phyloP scores from a whole-genome alignment of 805 yeast genomes.

The Wickerhamomyces subpelliculosus region DNA sequence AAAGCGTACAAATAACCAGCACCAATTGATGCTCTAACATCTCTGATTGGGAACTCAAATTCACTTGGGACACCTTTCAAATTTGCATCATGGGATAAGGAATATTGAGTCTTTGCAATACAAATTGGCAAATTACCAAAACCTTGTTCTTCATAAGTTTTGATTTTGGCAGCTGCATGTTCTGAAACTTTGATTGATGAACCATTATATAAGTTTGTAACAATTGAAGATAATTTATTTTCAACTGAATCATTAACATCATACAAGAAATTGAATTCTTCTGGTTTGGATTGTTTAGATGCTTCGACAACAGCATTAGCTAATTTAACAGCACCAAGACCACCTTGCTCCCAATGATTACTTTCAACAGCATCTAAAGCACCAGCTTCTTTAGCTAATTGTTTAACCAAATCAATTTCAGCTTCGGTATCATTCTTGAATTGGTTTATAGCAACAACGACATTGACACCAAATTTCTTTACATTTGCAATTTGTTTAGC shows the following conservation, averaged over 20 bases:
- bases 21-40: slow-evolving; percentile 70
- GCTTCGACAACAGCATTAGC: slow-evolving; percentile 67
- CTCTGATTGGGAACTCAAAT: slow-evolving; percentile 75
- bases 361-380: slow-evolving; percentile 74
- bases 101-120: slow-evolving; percentile 82
- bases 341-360: slow-evolving; percentile 87
- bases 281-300: slow-evolving; percentile 36
- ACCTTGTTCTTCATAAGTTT: slow-evolving; percentile 64
- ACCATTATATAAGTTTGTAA: slow-evolving; percentile 75
- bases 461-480: slow-evolving; percentile 65
- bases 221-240: slow-evolving; percentile 60
- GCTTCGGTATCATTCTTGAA: slow-evolving; percentile 65
- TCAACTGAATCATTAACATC: slow-evolving; percentile 58
- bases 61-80: slow-evolving; percentile 81
- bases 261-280: slow-evolving; percentile 48
- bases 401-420: slow-evolving; percentile 62
- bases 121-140: slow-evolving; percentile 75
- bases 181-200: slow-evolving; percentile 61
- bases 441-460: slow-evolving; percentile 76
- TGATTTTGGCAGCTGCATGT: slow-evolving; percentile 64
- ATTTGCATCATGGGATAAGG: slow-evolving; percentile 75
- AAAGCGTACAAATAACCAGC: slow-evolving; percentile 81
- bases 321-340: slow-evolving; percentile 68
- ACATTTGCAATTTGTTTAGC: slow-evolving; percentile 75
- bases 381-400: slow-evolving; percentile 68